These are phyloP conservation scores for Melampsora larici-populina DNA, from an alignment of 1,284 basidiomycete genomes.

Conservation along the genomic window DNA sequence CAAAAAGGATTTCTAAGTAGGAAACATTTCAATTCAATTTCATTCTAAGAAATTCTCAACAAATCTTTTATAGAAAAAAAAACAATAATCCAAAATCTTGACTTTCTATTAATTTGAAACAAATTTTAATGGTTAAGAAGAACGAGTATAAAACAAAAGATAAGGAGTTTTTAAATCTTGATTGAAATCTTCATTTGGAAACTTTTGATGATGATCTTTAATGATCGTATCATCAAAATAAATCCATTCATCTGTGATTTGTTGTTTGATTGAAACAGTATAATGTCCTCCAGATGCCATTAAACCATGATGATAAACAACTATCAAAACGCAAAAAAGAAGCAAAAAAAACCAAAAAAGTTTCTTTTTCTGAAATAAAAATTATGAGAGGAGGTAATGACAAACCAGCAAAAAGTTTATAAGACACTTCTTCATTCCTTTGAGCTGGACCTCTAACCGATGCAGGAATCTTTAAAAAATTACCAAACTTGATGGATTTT, in stretches of 20 bases:
- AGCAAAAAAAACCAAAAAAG: slow-evolving; percentile 6
- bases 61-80: no score
- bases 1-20: no score
- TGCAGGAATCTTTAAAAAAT: slow-evolving; percentile 70
- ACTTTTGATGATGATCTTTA: background rate
- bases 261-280: slow-evolving; percentile 70
- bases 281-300: slow-evolving; percentile 93
- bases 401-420: slow-evolving; percentile 84
- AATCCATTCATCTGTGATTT: slow-evolving; percentile 66
- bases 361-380: background rate
- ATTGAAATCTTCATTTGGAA: background rate
- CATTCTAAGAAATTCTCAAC: no score
- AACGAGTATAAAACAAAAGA: slow-evolving; percentile 17
- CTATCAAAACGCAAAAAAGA: slow-evolving; percentile 56
- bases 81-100: no score
- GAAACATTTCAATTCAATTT: no score
- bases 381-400: background rate
- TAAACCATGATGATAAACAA: slow-evolving; percentile 88
- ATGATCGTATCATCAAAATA: slow-evolving; percentile 80
- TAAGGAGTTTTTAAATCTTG: slow-evolving; percentile 13
- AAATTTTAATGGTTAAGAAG: background rate
- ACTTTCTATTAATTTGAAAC: no score
- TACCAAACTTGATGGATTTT: slow-evolving; percentile 75
- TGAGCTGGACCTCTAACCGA: slow-evolving; percentile 58
- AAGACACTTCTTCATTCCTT: slow-evolving; percentile 60